Base-by-base conservation (phyloP, 176 grass and related monocot species). In the Oropetium thomaeum region DNA sequence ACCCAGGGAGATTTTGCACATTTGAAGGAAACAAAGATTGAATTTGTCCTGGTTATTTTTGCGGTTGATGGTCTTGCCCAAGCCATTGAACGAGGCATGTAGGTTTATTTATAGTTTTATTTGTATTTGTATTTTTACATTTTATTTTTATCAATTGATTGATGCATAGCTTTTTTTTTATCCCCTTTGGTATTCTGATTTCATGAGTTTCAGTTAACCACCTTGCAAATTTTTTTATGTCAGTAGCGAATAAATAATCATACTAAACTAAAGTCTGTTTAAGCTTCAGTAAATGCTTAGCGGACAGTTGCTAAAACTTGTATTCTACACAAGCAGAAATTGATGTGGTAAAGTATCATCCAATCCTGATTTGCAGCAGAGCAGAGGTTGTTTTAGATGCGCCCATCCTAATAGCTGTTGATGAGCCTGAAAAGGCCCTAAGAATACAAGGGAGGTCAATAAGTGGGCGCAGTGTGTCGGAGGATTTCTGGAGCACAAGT, bases 401-500 rank as follows among this genome's bases (percentile, higher is more conserved):
- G 71, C 82, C 48, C 89, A 99, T 23, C 75, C 92, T 66, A 78
- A 95, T 82, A 83, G 91, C 96, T 47, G 96, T 95, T 40, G 96
- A 95, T 79, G 87, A 99, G 59, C 96, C 96, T 55, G 83, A 91
- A 37, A 99, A 92, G 82, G 96, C 91, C 42, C 83, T 99, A 67
- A 90, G 79, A 71, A 99, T 95, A 69, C 96, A 95, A 89, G 96
- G 89, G 31, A 78, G 82, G 23, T 88, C 75, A 23, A 86, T 89
- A 68, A 89, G 84, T 69, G 79, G 62, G 37, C 49, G 70, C 31
- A 90, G 69, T 79, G 52, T 90, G 8, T 90, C 89, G 7, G 89
- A 99, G 78, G 92, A 95, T 77, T 95, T 99, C 62, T 99, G 89
- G 96, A 97, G 95, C 80, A 86, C 91, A 48, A 99, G 96, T 47